Evolutionary conservation across 108 stramenopile species (phyloP).

Genomic region (Skeletonema grethae): DNA sequence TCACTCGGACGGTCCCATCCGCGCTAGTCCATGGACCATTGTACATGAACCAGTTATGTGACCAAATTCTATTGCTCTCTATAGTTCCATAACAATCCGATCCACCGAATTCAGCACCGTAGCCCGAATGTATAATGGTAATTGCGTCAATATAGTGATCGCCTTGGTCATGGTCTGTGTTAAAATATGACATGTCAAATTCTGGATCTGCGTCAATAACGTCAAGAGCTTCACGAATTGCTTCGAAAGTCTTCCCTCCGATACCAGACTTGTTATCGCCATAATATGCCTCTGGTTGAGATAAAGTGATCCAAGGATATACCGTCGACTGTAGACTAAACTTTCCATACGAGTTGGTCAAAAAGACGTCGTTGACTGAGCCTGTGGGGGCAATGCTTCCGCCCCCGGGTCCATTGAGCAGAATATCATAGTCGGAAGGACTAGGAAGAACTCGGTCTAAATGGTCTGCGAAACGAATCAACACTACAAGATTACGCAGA

Average conservation of each 20-base stretch:
- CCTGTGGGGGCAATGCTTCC: constrained; percentile 39
- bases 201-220: not conserved
- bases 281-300: constrained; percentile 54
- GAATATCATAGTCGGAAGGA: constrained; percentile 38
- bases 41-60: constrained; percentile 49
- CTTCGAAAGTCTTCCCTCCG: constrained; percentile 17
- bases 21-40: not conserved
- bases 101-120: constrained; percentile 68
- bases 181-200: constrained; percentile 30
- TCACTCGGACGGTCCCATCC: constrained; percentile 26
- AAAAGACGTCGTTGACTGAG: constrained; percentile 28
- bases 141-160: constrained; percentile 50
- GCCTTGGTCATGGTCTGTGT: constrained; percentile 19
- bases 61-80: constrained; percentile 40
- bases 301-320: constrained; percentile 47
- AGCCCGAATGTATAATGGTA: constrained; percentile 71
- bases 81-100: constrained; percentile 44
- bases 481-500: constrained; percentile 52
- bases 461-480: constrained; percentile 65
- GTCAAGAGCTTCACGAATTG: constrained; percentile 25
- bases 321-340: constrained; percentile 43
- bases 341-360: constrained; percentile 36
- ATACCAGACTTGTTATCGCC: constrained; percentile 44
- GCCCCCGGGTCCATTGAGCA: constrained; percentile 48
- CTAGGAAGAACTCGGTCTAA: constrained; percentile 37